A percentile compares a stretch with the other conserved stretches of the same genome.
phyloP scores from a whole-genome alignment of 495 filamentous ascomycete genomes.

The Parachaetomium inaequale region DNA sequence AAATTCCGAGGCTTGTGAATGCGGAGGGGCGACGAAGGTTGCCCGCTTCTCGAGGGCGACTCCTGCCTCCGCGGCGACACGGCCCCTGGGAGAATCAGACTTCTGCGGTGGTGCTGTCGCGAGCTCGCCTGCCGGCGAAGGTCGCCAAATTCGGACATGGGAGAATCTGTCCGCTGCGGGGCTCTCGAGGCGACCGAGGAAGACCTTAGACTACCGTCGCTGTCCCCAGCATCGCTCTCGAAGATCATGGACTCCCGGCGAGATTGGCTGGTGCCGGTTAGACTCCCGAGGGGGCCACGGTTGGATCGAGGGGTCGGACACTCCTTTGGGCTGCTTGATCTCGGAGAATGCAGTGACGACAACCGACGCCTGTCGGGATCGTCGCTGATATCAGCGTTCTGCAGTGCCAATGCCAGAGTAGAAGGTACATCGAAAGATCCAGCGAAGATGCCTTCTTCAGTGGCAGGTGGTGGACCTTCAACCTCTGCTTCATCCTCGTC shows the following conservation, averaged over 20 bases:
- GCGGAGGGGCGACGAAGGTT: slow-evolving; percentile 77
- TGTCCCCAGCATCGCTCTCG: slow-evolving; percentile 75
- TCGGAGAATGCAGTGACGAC: slow-evolving; percentile 52
- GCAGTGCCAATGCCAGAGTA: slow-evolving; percentile 53
- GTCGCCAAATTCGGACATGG: slow-evolving; percentile 75
- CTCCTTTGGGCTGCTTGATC: slow-evolving; percentile 88
- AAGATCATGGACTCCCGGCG: slow-evolving; percentile 69
- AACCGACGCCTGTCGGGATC: slow-evolving; percentile 37
- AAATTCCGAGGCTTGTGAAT: slow-evolving; percentile 77
- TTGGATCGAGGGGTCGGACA: slow-evolving; percentile 88
- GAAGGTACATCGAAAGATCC: slow-evolving; percentile 58
- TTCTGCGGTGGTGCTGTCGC: slow-evolving; percentile 75
- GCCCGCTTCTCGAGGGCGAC: slow-evolving; percentile 67
- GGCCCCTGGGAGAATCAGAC: slow-evolving; percentile 70
- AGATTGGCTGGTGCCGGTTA: slow-evolving; percentile 59
- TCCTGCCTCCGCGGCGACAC: slow-evolving; percentile 77
- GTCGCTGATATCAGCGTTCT: slow-evolving; percentile 44
- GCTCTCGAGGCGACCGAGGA: slow-evolving; percentile 67
- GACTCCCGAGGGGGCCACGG: slow-evolving; percentile 56
- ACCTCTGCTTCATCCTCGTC: slow-evolving; percentile 38
- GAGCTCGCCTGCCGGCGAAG: slow-evolving; percentile 65
- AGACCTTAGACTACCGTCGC: slow-evolving; percentile 82
- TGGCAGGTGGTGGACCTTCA: slow-evolving; percentile 25
- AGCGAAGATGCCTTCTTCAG: slow-evolving; percentile 48
- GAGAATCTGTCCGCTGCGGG: slow-evolving; percentile 75